Conservation (phyloP, 2,329 filamentous ascomycete genomes). For the Alternaria brassicicola region DNA sequence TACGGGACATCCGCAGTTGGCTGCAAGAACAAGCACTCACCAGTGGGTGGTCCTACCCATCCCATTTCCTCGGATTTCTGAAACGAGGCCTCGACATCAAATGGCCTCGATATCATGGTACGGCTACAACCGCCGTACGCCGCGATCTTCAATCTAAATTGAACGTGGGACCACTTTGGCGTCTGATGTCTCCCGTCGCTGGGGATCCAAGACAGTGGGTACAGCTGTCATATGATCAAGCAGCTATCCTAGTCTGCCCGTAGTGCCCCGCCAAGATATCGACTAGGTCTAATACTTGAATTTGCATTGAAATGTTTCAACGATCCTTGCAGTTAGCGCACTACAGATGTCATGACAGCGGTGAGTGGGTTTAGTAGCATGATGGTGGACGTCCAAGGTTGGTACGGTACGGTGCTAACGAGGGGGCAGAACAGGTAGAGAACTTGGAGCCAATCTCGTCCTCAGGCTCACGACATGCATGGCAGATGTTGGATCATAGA, state of each 20-base stretch:
- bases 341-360: conserved; percentile 17
- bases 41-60: conserved; percentile 12
- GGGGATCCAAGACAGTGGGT: conserved; percentile 35
- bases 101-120: conserved; percentile 11
- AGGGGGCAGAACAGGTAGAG: neutral
- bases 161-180: conserved; percentile 19
- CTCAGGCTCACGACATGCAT: neutral
- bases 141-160: conserved; percentile 8
- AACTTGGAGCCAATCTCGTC: neutral
- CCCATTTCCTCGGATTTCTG: conserved; percentile 32
- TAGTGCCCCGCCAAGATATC: conserved; percentile 32
- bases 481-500: neutral
- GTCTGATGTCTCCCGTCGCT: conserved; percentile 26
- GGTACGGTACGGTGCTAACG: conserved; percentile 1
- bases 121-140: conserved; percentile 14
- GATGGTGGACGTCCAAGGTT: neutral
- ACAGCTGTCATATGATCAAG: conserved; percentile 43
- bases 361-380: conserved; percentile 10
- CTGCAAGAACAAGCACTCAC: conserved; percentile 19
- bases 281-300: conserved; percentile 23
- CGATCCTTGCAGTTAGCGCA: conserved; percentile 9
- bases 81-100: conserved; percentile 30
- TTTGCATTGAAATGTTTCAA: conserved; percentile 24
- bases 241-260: conserved; percentile 27
- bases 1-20: conserved; percentile 11